phyloP scores from a whole-genome alignment of 768 basidiomycete genomes.

The Leucocoprinus sp. region DNA sequence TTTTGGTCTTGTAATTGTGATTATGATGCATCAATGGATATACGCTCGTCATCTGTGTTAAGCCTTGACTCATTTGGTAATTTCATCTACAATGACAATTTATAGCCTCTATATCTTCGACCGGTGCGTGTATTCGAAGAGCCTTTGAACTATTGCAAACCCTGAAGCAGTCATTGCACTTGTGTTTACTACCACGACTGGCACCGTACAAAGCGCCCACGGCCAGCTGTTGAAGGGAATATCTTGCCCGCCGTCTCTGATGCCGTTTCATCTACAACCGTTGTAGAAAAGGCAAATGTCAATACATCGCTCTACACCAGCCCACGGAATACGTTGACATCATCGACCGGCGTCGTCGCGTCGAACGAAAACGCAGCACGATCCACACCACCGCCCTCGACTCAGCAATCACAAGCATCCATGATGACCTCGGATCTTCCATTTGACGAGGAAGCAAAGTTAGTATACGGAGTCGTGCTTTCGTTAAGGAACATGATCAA shows the following conservation, averaged over 20 bases:
- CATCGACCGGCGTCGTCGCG: slow-evolving; percentile 63
- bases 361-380: slow-evolving; percentile 32
- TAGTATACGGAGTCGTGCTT: slow-evolving; percentile 93
- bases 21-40: slow-evolving; percentile 1
- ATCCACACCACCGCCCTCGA: slow-evolving; percentile 28
- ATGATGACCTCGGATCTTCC: slow-evolving; percentile 52
- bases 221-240: slow-evolving; percentile 62
- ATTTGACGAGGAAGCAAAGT: slow-evolving; percentile 96
- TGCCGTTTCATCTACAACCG: slow-evolving; percentile 34
- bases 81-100: slow-evolving; percentile 58
- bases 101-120: slow-evolving; percentile 92
- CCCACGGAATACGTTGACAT: slow-evolving; percentile 60
- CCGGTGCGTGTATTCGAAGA: slow-evolving; percentile 38
- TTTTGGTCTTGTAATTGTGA: no score
- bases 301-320: slow-evolving; percentile 37
- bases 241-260: slow-evolving; percentile 78
- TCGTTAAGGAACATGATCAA: slow-evolving; percentile 91
- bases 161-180: slow-evolving; percentile 63
- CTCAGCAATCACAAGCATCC: slow-evolving; percentile 28
- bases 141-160: not conserved
- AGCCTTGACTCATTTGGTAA: not conserved
- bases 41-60: no score
- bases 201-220: slow-evolving; percentile 72
- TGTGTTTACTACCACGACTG: slow-evolving; percentile 96
- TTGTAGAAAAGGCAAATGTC: slow-evolving; percentile 24